Evolutionary conservation across 345 rosid genomes (phyloP).

Genomic region (Euphorbia lathyris): DNA sequence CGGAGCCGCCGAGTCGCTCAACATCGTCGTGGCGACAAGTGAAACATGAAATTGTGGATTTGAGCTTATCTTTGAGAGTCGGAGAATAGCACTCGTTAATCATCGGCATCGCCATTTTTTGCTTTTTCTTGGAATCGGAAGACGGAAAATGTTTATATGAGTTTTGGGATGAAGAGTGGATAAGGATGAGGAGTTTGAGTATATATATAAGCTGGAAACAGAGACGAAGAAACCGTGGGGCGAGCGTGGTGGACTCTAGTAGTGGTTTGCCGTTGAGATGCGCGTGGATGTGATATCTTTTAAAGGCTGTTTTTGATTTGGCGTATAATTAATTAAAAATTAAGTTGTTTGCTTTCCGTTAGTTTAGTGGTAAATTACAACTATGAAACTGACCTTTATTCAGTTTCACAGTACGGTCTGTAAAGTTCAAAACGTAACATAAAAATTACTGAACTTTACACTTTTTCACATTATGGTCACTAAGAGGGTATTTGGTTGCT

Average conservation of each 20-base stretch:
- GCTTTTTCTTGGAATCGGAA: background rate
- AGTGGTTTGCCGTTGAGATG: background rate
- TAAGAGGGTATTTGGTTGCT: too few species aligned
- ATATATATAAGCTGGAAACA: background rate
- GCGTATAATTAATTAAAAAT: background rate
- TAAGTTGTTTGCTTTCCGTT: background rate
- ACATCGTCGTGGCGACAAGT: slow-evolving; percentile 8
- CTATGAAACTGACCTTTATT: too few species aligned
- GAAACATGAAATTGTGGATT: slow-evolving; percentile 50
- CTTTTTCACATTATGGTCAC: too few species aligned
- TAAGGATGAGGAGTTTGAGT: slow-evolving; percentile 16
- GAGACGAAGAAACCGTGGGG: slow-evolving; percentile 30
- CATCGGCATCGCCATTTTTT: slow-evolving; percentile 16
- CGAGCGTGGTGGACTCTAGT: slow-evolving; percentile 15
- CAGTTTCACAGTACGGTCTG: too few species aligned
- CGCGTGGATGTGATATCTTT: background rate
- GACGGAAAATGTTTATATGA: too few species aligned
- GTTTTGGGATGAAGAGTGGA: background rate
- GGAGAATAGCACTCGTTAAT: slow-evolving; percentile 37
- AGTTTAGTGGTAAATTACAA: too few species aligned
- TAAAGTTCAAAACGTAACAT: too few species aligned
- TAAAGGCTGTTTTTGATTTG: background rate
- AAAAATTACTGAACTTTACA: too few species aligned
- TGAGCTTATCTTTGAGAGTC: slow-evolving; percentile 34
- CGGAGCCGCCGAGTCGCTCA: slow-evolving; percentile 10